These are phyloP conservation scores for Botrytis fabae DNA, from an alignment of 2,329 filamentous ascomycete genomes.

Conservation along the genomic window DNA sequence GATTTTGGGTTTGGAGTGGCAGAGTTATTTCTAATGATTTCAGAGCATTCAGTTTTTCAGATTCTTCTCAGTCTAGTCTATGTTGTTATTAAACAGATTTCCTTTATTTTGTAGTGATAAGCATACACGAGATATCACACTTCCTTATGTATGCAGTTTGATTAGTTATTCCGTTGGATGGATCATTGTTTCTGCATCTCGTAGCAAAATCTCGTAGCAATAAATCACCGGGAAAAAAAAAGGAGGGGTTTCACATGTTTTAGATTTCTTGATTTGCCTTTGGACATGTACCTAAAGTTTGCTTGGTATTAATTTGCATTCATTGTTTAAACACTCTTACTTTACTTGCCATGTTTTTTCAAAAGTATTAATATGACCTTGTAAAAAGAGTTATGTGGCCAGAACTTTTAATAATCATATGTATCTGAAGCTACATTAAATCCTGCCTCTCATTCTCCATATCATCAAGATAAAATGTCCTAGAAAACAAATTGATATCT, in stretches of 20 bases:
- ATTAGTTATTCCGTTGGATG: not conserved
- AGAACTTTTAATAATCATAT: not conserved
- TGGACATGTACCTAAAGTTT: not conserved
- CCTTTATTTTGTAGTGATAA: not conserved
- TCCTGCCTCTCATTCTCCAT: not conserved
- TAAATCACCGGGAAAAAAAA: not conserved
- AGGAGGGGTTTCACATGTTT: not conserved
- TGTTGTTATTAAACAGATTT: too few species aligned
- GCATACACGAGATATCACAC: not conserved
- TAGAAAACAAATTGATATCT: not conserved
- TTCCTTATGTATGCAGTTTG: not conserved
- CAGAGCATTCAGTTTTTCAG: too few species aligned
- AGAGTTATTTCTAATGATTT: too few species aligned
- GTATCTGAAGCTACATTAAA: not conserved
- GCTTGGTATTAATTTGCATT: not conserved
- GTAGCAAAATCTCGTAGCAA: not conserved
- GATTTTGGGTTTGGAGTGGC: too few species aligned
- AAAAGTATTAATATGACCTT: not conserved
- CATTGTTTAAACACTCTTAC: not conserved
- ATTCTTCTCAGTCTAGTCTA: too few species aligned
- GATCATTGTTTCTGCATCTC: not conserved
- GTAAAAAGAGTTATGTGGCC: accelerated
- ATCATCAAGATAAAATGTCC: accelerated
- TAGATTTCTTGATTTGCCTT: not conserved
- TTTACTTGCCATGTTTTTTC: not conserved